These are phyloP conservation scores for Boletus subcaerulescens DNA, from an alignment of 768 basidiomycete genomes.

Conservation along the genomic window DNA sequence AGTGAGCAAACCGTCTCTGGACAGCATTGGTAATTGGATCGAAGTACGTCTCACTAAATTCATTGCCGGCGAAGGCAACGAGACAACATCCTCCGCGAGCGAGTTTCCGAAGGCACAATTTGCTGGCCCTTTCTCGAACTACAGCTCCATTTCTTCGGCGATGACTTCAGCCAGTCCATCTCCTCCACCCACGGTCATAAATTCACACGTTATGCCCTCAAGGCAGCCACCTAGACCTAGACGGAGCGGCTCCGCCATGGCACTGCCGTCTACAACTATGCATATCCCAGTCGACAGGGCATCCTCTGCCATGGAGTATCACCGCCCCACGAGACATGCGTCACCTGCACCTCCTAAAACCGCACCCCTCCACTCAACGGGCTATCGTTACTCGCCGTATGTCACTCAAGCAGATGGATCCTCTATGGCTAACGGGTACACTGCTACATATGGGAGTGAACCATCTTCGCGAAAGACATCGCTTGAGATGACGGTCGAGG, in stretches of 20 bases:
- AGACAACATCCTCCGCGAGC: conserved; percentile 35
- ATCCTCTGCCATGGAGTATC: conserved; percentile 75
- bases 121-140: conserved; percentile 88
- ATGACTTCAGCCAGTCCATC: conserved; percentile 74
- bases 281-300: conserved; percentile 63
- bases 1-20: conserved; percentile 85
- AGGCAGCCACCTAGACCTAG: conserved; percentile 49
- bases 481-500: conserved; percentile 31
- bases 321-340: conserved; percentile 46
- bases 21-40: conserved; percentile 88
- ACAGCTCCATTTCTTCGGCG: conserved; percentile 85
- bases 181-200: conserved; percentile 57
- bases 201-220: conserved; percentile 32
- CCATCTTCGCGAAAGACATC: conserved; percentile 27
- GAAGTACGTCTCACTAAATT: conserved; percentile 92
- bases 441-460: conserved; percentile 33
- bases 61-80: conserved; percentile 87
- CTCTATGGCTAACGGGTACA: conserved; percentile 39
- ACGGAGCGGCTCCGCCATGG: conserved; percentile 70
- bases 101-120: conserved; percentile 37
- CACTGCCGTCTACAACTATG: conserved; percentile 45
- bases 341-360: conserved; percentile 56
- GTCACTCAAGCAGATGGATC: conserved; percentile 21
- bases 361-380: conserved; percentile 46
- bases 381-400: conserved; percentile 29